Evolutionary conservation across 176 grass and related monocot species (phyloP), one percentile per base, ranked within the genome.

Genomic region (Pharus latifolius): DNA sequence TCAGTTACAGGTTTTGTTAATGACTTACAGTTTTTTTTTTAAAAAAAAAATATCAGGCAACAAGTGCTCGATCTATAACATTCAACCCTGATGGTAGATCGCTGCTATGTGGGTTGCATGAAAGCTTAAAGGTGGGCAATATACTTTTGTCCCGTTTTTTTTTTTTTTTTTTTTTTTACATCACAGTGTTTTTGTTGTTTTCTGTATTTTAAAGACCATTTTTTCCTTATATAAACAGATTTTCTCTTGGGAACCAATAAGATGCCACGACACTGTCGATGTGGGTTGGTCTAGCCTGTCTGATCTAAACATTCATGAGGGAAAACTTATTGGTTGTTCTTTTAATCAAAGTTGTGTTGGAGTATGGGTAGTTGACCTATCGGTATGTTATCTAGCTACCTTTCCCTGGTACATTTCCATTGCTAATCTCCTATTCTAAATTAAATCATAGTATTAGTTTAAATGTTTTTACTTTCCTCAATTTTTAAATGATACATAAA

Each of bases 291-390:
- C 96, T 60, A 94, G 68, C 80, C 32, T 99, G 57, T 92, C 96
- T 79, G 96, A 99, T 88, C 74, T 95, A 43, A 99, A 99, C 74
- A 84, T 91, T 18, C 96, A 99, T 15, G 96, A 99, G 67, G 87
- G 90, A 60, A 99, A 99, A 92, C 90, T 95, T 83, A 84, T 99
- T 76, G 96, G 96, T 58, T 99, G 96, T 77, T 99, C 96, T 52
- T 99, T 81, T 40, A 99, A 99, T 86, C 96, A 95, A 77, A 94
- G 96, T 81, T 99, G 90, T 99, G 96, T 99, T 79, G 96, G 90
- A 81, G 83, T 99, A 78, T 99, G 96, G 96, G 90, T 99, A 7
- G 87, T 99, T 13, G 96, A 99, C 78, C 90, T 95, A 33, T 83
- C 82, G 79, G 90, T 99, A 88, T 38, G 52, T 65, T 73, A 43